phyloP scores from a whole-genome alignment of 257 asterid species.

The Forsythia viridissima region DNA sequence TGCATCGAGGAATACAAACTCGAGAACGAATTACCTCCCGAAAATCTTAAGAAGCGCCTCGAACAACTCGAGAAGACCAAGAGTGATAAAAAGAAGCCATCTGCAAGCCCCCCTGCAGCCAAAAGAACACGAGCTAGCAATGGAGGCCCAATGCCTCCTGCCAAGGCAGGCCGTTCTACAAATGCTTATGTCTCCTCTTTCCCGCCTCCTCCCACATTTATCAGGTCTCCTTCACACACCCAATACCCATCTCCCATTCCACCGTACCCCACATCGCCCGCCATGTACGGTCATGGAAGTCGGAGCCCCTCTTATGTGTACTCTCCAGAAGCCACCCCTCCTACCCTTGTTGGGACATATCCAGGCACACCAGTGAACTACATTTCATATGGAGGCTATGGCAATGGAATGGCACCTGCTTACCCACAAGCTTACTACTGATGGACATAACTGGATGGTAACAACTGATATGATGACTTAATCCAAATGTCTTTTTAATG shows the following conservation, averaged over 20 bases:
- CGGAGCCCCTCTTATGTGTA: constrained; percentile 78
- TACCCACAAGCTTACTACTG: constrained; percentile 98
- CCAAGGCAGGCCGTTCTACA: constrained; percentile 98
- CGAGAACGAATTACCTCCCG: constrained; percentile 80
- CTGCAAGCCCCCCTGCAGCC: constrained; percentile 69
- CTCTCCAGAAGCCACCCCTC: constrained; percentile 84
- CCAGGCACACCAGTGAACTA: constrained; percentile 75
- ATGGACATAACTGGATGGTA: constrained; percentile 64
- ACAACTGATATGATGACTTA: constrained; percentile 81
- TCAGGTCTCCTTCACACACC: constrained; percentile 81
- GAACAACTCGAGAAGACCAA: constrained; percentile 81
- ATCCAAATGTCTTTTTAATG: constrained; percentile 61
- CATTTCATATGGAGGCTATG: constrained; percentile 76
- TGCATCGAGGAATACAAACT: constrained; percentile 98
- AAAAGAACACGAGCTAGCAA: constrained; percentile 90
- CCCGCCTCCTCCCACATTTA: constrained; percentile 80
- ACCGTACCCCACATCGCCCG: constrained; percentile 71
- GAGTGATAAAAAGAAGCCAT: constrained; percentile 82
- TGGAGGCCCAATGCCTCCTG: constrained; percentile 99
- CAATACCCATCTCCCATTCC: constrained; percentile 75
- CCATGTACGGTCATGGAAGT: constrained; percentile 54
- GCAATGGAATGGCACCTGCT: constrained; percentile 73
- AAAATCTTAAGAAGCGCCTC: constrained; percentile 83
- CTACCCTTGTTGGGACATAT: constrained; percentile 51
- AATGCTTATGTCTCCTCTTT: constrained; percentile 96